Base-by-base conservation (phyloP, 495 filamentous ascomycete genomes). In the Friedmanniomyces simplex region DNA sequence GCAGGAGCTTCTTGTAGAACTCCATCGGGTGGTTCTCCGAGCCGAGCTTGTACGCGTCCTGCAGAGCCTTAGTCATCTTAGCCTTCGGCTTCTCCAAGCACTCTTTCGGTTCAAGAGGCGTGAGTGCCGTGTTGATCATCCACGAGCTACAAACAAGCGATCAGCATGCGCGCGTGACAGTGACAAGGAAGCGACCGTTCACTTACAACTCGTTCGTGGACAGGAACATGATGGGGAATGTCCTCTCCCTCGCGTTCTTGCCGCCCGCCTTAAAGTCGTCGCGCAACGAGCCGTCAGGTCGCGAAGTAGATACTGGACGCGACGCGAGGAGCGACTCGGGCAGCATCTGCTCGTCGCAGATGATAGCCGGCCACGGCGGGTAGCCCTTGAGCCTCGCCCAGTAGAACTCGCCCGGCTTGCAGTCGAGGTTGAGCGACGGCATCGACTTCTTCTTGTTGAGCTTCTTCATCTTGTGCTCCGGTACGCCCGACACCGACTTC, bases 131-230 rank as follows among this genome's bases (percentile, higher is more conserved):
- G 68, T 95, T 95, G 34, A 80, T 76, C 28, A 90, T 85, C 88
- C 89, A 96, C 12, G 85, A 82, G 71, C 91, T 96, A 61, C 34
- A 60, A 34, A 55, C 5, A 45, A 10, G 13, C 25, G 16, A 22
- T 52, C 30, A 52, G 49, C 30, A 52, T 52, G 49, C 10, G 24
- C n/a, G 30, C 25, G 13, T 14, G n/a, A 36, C 18, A 20, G 16
- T 16, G 6, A 32, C 16, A 2, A 56, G 26, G 20, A 41, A 46
- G 21, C 41, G 25, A 25, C 36, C 10, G 24, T 34, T 41, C 11
- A 83, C 90, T 79, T 74, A 96, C 91, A 96, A 96, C 76, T 96
- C 89, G 68, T 96, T 94, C 53, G 89, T 94, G 57, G 82, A 76
- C 54, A 96, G 74, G 71, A 93, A 96, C 90, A 95, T 95, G 60